Percentiles rank a stretch among this genome's conserved stretches.
phyloP scores from a whole-genome alignment of 2,329 filamentous ascomycete genomes.

The Ceratocystis papillata region DNA sequence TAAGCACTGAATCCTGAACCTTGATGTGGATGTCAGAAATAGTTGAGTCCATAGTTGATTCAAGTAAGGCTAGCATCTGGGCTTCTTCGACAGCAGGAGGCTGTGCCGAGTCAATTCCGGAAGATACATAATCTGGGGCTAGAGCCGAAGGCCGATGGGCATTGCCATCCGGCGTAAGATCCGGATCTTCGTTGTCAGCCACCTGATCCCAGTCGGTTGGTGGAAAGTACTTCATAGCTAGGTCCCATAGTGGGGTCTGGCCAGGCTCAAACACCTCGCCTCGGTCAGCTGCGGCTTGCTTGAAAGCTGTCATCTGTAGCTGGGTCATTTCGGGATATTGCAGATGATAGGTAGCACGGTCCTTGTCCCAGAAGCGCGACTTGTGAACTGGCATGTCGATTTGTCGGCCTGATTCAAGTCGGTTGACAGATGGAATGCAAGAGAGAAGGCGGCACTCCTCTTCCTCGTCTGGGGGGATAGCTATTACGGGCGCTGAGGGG shows the following conservation, averaged over 20 bases:
- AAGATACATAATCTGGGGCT: neutral
- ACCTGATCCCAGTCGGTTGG: constrained; percentile 32
- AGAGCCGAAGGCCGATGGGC: neutral
- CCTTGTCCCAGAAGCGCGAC: constrained; percentile 47
- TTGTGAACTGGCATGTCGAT: constrained; percentile 49
- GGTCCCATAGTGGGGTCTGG: constrained; percentile 42
- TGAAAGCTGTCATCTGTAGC: constrained; percentile 46
- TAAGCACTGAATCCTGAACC: constrained; percentile 55
- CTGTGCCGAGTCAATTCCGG: neutral
- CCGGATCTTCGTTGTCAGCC: neutral
- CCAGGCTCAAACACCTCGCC: constrained; percentile 46
- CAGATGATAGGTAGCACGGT: constrained; percentile 48
- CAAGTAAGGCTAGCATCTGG: constrained; percentile 34
- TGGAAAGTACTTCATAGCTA: constrained; percentile 50
- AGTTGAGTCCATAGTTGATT: constrained; percentile 54
- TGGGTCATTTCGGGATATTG: constrained; percentile 55
- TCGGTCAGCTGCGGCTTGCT: constrained; percentile 39
- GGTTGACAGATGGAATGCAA: constrained; percentile 40
- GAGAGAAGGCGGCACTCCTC: constrained; percentile 40
- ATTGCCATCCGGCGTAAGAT: neutral
- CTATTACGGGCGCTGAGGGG: neutral
- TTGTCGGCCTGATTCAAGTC: constrained; percentile 43
- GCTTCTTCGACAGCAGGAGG: neutral
- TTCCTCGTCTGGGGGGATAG: constrained; percentile 31
- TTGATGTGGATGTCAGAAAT: constrained; percentile 52